These are phyloP conservation scores for Boletales sp. DNA, from an alignment of 768 basidiomycete species.

Conservation along the genomic window DNA sequence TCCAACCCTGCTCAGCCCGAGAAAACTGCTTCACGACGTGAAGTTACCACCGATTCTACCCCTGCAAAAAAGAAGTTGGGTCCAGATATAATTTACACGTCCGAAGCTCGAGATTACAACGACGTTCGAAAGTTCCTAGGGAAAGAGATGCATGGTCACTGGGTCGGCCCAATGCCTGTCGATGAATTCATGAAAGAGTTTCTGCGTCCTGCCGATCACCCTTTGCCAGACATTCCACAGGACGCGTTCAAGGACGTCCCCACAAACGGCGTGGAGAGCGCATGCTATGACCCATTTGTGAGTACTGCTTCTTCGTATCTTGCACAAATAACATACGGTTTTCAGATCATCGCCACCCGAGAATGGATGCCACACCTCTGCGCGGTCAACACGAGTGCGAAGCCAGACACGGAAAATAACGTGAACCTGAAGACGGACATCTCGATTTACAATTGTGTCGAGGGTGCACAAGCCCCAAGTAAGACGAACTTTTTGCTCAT, in stretches of 20 bases:
- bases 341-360: neutral
- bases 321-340: neutral
- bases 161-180: no score
- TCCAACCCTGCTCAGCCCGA: no score
- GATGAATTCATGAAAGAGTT: no score
- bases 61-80: no score
- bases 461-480: neutral
- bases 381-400: neutral
- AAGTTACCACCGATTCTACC: no score
- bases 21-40: no score
- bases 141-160: no score
- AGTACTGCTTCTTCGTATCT: neutral
- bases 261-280: neutral
- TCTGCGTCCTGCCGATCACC: no score
- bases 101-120: no score
- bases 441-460: neutral
- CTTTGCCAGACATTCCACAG: no score
- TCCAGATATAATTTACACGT: no score
- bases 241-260: neutral
- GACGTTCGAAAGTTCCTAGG: no score
- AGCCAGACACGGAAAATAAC: neutral
- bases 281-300: neutral
- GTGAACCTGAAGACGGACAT: neutral
- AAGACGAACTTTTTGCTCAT: neutral
- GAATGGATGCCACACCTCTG: neutral